Evolutionary conservation across 148 eudicot species (phyloP).

Genomic region (Cornus suecica): DNA sequence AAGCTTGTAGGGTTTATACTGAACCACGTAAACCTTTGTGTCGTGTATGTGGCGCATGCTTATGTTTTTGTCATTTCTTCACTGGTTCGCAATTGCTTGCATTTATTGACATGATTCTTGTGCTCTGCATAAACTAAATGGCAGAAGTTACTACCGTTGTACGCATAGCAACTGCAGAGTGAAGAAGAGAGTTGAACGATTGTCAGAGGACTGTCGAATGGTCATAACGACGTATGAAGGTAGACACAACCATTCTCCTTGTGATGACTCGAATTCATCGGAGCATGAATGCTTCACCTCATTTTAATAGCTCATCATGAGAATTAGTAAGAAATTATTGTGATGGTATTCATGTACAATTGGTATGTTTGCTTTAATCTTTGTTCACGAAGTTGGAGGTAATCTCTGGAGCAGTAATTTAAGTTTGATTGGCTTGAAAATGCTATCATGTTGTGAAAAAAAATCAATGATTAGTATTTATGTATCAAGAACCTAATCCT

Average conservation of each 20-base stretch:
- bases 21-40: no score
- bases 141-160: slow-evolving; percentile 84
- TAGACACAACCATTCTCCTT: slow-evolving; percentile 71
- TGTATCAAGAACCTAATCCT: no score
- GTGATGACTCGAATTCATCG: slow-evolving; percentile 59
- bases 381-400: slow-evolving; percentile 3
- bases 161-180: slow-evolving; percentile 74
- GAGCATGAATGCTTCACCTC: slow-evolving; percentile 68
- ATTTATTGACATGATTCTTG: no score
- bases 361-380: slow-evolving; percentile 3
- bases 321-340: neutral
- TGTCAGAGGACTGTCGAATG: slow-evolving; percentile 79
- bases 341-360: neutral
- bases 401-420: no score
- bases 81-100: no score
- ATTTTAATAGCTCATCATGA: slow-evolving; percentile 22
- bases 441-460: no score
- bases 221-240: slow-evolving; percentile 89
- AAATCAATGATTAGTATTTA: no score
- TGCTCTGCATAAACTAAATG: neutral
- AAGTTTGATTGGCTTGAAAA: no score
- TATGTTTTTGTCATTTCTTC: no score
- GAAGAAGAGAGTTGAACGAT: slow-evolving; percentile 78
- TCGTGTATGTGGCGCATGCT: no score
- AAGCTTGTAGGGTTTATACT: no score